These are phyloP conservation scores for Pleurozium schreberi DNA, from an alignment of 225 moss, liverwort and hornwort genomes.

Conservation along the genomic window DNA sequence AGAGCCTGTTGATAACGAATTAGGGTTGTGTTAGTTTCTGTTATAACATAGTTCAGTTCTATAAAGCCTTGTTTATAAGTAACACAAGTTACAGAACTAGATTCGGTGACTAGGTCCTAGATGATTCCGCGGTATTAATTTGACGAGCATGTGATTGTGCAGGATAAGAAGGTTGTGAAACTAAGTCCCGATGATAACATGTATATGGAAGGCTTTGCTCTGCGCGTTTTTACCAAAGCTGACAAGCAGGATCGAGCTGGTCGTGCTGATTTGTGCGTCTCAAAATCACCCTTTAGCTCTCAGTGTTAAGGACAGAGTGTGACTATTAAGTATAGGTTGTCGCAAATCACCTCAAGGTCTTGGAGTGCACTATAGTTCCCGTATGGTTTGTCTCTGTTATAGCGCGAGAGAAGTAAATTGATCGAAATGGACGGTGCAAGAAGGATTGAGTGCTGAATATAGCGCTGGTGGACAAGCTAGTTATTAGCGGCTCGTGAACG, in stretches of 20 bases:
- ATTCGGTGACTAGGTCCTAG: neutral
- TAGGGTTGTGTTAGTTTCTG: neutral
- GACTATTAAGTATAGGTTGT: neutral
- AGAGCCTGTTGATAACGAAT: neutral
- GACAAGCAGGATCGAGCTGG: constrained; percentile 99
- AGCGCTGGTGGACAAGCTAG: neutral
- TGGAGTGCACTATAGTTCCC: neutral
- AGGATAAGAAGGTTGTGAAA: constrained; percentile 95
- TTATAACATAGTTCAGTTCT: neutral
- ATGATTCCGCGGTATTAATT: neutral
- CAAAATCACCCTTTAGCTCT: neutral
- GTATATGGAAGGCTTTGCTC: constrained; percentile 95
- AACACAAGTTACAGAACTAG: neutral
- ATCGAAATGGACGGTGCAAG: neutral
- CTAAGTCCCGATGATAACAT: constrained; percentile 82
- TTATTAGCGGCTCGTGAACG: neutral
- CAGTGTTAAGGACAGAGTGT: neutral
- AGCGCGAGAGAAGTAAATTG: neutral
- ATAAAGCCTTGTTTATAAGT: neutral
- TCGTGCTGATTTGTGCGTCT: constrained; percentile 83
- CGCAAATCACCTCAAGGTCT: neutral
- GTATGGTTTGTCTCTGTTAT: neutral
- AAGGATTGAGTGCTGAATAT: neutral
- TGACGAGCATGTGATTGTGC: constrained; percentile 2
- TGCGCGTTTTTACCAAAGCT: constrained; percentile 86